Base-by-base conservation (phyloP, 1,139 yeast genomes). In the Tardiomyces digboiensis region DNA sequence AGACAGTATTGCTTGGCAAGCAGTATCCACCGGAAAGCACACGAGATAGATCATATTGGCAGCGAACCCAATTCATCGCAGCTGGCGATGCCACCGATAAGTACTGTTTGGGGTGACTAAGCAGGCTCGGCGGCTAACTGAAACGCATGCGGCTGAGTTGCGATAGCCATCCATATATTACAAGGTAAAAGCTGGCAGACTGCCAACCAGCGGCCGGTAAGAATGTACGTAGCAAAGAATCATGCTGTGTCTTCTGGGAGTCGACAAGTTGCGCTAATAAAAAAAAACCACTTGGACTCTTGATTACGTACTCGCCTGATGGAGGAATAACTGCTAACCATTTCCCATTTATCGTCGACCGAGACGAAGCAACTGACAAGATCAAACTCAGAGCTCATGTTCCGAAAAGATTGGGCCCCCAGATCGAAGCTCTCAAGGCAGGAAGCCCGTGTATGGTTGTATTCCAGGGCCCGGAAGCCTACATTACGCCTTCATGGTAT, bases 401-500 rank as follows among this genome's bases (percentile, higher is more conserved):
- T 26, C 78, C 85, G 20, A 70, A 66, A 48, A 65, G 59, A 16
- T 16, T 26, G 14, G 80, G 80, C 57, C 79, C 69, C 41, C 85
- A 79, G 49, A 55, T 71, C 20, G 70, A 75, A 1, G 65, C 71
- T 5, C 63, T 80, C 42, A 64, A 60, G 26, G 59, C 62, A 2
- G 46, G 44, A 1, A 16, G 38, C 13, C 42, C 23, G 6, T 75
- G 75, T 10, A 62, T 77, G 53, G 72, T 80, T 12, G 68, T 78
- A 4, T 81, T 81, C 65, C 76, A 73, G 57, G 70, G 78, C 4
- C 64, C 60, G 3, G 70, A 78, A 53, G 67, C 77, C 1, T 81
- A 81, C 56, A 72, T 80, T 29, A 65, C 81, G 7, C 86, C 88
- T 2, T 62, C 71, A 14, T 80, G 80, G 69, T 80, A 81, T 55